Percentiles rank a stretch among this genome's conserved stretches.
phyloP scores from a whole-genome alignment of 2,329 filamentous ascomycete genomes.

The Penicillium oxalicum region DNA sequence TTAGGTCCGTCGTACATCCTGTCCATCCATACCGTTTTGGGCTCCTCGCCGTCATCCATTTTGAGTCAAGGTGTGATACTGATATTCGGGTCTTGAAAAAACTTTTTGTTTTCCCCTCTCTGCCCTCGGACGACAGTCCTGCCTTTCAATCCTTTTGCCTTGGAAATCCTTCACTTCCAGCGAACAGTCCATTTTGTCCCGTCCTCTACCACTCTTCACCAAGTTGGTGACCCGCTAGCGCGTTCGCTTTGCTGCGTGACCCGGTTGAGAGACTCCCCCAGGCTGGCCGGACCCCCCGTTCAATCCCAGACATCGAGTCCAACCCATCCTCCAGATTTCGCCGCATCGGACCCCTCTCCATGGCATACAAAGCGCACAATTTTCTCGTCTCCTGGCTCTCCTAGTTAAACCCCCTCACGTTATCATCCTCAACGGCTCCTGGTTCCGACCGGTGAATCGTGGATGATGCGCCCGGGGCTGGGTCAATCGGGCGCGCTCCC shows the following conservation, averaged over 20 bases:
- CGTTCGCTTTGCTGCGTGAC: not conserved
- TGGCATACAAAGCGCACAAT: slow-evolving; percentile 5
- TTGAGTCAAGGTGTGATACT: not conserved
- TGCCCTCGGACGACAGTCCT: not conserved
- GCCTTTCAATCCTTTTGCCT: too few species aligned
- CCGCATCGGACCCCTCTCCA: slow-evolving; percentile 3
- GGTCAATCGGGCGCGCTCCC: slow-evolving; percentile 31
- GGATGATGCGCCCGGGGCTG: slow-evolving; percentile 32
- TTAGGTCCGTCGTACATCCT: too few species aligned
- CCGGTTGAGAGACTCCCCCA: not conserved
- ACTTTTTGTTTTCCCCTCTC: not conserved
- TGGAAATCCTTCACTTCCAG: too few species aligned
- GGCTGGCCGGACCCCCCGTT: not conserved
- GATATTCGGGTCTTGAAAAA: not conserved
- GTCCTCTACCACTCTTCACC: too few species aligned
- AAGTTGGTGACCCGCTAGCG: not conserved
- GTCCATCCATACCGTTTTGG: not conserved
- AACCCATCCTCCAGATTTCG: not conserved
- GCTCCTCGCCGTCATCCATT: slow-evolving; percentile 2
- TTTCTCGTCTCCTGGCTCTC: slow-evolving; percentile 3
- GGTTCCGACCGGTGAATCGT: slow-evolving; percentile 59
- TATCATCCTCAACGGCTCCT: slow-evolving; percentile 3
- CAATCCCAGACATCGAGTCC: slow-evolving; percentile 4
- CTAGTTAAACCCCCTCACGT: not conserved
- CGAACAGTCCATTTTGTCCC: too few species aligned